phyloP scores from a whole-genome alignment of 129 eudicot species.

The Centrapalus pauciflorus region DNA sequence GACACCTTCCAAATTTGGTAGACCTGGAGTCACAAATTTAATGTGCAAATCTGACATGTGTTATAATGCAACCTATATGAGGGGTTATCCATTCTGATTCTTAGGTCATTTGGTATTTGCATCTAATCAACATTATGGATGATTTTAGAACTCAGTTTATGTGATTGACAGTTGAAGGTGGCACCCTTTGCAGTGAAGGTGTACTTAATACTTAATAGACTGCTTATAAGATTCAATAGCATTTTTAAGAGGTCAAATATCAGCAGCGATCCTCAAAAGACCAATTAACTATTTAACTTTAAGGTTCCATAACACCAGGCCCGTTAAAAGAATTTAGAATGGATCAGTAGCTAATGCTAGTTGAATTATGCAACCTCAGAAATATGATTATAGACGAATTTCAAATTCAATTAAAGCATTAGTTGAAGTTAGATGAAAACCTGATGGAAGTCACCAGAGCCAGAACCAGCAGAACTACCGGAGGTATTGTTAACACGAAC shows the following conservation, averaged over 20 bases:
- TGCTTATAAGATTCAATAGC: neutral
- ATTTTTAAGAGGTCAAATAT: neutral
- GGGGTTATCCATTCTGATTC: neutral
- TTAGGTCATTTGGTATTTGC: neutral
- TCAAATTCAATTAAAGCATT: neutral
- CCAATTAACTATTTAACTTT: neutral
- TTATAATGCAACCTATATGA: neutral
- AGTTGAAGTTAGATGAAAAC: slow-evolving; percentile 19
- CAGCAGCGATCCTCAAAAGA: neutral
- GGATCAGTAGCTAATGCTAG: neutral
- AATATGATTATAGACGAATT: neutral
- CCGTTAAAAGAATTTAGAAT: neutral
- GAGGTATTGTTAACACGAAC: slow-evolving; percentile 95
- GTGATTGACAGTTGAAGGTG: neutral
- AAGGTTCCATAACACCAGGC: neutral
- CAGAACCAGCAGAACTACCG: slow-evolving; percentile 99
- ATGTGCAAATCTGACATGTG: neutral
- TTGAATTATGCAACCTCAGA: neutral
- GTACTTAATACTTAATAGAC: neutral
- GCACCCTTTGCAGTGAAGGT: neutral
- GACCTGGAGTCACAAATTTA: neutral
- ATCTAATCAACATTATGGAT: neutral
- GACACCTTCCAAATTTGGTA: neutral
- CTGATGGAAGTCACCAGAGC: slow-evolving; percentile 99
- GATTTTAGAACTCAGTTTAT: neutral